Base-by-base conservation (phyloP, 2,329 filamentous ascomycete species). In the Colletotrichum sojae region DNA sequence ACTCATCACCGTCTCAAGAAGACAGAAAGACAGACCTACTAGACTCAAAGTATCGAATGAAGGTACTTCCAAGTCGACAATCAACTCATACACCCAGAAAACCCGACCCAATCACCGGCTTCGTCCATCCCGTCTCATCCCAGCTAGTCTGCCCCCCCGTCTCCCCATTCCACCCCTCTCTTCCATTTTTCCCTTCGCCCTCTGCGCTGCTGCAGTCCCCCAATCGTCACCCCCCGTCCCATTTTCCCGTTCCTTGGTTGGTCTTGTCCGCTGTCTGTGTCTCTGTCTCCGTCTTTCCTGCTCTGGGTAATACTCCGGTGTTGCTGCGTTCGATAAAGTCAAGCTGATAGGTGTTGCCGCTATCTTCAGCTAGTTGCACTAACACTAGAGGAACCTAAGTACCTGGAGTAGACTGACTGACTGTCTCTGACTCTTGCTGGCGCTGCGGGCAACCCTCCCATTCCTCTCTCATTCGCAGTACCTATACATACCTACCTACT, bases 221-320 rank as follows among this genome's bases (percentile, higher is more conserved):
- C 6, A 53, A 58, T 53, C 9, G 36, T 52, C 52, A 40, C 22
- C 48, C 57, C 64, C 45, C 60, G 27, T 59, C 65, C 60, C 60
- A 68, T 57, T 68, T 68, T 67, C 6, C 25, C 36, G 36, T 63
- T 55, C 64, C 64, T 63, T 67, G 45, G 46, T 51, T 51, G 56
- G 45, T 31, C 56, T 39, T 52, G 27, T 27, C 58, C 27, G 27
- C 27, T 10, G 27, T 31, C 27, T 10, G 27, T 43, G 27, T 40
- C 31, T 60, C 57, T 49, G 45, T 49, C 57, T 51, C 58, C 31
- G 58, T 27, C 27, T 52, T 46, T 25, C 18, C 25, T 45, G n/a
- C 45, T 52, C 15, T 61, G 16, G 15, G 56, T 43, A n/a, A n/a
- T n/a, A 46, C 45, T 18, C 45, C 31, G 31, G 31, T 36, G 31